Percentiles rank a stretch among this genome's conserved stretches.
phyloP scores from a whole-genome alignment of 2,329 filamentous ascomycete genomes.

The Epichloe gansuensis region DNA sequence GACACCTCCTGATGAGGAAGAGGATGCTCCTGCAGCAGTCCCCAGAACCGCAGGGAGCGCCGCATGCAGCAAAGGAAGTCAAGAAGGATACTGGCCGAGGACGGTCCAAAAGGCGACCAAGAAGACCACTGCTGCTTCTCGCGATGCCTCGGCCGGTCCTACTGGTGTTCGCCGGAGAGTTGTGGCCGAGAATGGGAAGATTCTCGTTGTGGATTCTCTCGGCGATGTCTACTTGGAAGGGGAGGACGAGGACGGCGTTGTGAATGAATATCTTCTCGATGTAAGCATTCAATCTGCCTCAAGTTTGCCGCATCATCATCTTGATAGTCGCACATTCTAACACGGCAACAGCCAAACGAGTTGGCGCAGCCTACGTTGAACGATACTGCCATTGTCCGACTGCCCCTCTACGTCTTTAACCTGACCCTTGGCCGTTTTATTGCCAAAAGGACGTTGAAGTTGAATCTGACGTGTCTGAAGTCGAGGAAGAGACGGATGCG shows the following conservation, averaged over 20 bases:
- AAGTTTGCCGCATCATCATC: no score
- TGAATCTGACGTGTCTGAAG: conserved; percentile 26
- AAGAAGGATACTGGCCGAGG: conserved; percentile 57
- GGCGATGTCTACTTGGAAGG: conserved; percentile 96
- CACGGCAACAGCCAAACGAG: conserved; percentile 54
- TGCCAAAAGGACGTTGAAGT: conserved; percentile 23
- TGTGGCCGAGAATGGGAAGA: conserved; percentile 87
- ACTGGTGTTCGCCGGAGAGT: conserved; percentile 74
- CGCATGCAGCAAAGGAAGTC: conserved; percentile 74
- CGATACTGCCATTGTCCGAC: conserved; percentile 71
- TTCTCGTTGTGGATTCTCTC: conserved; percentile 79
- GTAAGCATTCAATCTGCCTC: conserved; percentile 40
- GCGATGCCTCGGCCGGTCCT: conserved; percentile 39
- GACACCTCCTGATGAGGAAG: conserved; percentile 30
- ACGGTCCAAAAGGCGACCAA: conserved; percentile 29
- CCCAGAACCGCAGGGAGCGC: conserved; percentile 74
- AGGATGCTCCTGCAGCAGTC: conserved; percentile 39
- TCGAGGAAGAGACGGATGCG: conserved; percentile 35
- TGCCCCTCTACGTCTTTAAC: conserved; percentile 63
- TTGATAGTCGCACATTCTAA: conserved; percentile 9
- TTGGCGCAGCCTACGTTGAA: conserved; percentile 63
- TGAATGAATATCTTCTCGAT: conserved; percentile 76
- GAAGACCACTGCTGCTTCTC: conserved; percentile 22
- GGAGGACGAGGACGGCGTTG: conserved; percentile 73
- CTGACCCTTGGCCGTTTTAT: conserved; percentile 41